phyloP scores from a whole-genome alignment of 108 stramenopile genomes.

The Nitzschia inconspicua region DNA sequence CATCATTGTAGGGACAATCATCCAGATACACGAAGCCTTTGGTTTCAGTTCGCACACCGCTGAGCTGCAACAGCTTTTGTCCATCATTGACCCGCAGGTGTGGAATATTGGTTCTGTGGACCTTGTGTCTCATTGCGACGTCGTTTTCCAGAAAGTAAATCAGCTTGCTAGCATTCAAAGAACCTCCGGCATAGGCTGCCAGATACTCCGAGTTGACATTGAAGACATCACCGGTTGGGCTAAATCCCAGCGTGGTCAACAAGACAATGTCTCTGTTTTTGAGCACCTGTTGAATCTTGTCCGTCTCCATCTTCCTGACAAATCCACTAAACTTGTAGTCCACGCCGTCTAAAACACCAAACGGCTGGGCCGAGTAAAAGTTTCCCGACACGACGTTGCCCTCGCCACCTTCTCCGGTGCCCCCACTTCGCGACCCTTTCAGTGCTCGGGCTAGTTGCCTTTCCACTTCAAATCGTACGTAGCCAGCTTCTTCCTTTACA shows the following conservation, averaged over 20 bases:
- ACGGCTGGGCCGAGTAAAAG: slow-evolving; percentile 86
- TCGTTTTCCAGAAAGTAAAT: slow-evolving; percentile 76
- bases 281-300: slow-evolving; percentile 81
- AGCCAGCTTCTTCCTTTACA: slow-evolving; percentile 93
- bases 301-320: slow-evolving; percentile 83
- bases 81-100: slow-evolving; percentile 81
- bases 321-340: slow-evolving; percentile 88
- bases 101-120: slow-evolving; percentile 69
- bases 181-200: slow-evolving; percentile 75
- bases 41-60: slow-evolving; percentile 55
- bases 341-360: slow-evolving; percentile 78
- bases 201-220: slow-evolving; percentile 88
- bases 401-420: slow-evolving; percentile 35
- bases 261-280: slow-evolving; percentile 87
- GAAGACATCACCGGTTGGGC: slow-evolving; percentile 91
- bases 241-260: slow-evolving; percentile 86
- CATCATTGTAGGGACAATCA: slow-evolving; percentile 22
- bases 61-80: slow-evolving; percentile 52
- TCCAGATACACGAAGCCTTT: slow-evolving; percentile 50
- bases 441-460: slow-evolving; percentile 79
- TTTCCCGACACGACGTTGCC: slow-evolving; percentile 87
- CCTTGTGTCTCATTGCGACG: slow-evolving; percentile 48
- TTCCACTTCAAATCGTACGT: slow-evolving; percentile 95
- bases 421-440: slow-evolving; percentile 45
- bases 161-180: slow-evolving; percentile 82